phyloP scores from a whole-genome alignment of 2,329 filamentous ascomycete genomes.

The Botrytis tulipae region DNA sequence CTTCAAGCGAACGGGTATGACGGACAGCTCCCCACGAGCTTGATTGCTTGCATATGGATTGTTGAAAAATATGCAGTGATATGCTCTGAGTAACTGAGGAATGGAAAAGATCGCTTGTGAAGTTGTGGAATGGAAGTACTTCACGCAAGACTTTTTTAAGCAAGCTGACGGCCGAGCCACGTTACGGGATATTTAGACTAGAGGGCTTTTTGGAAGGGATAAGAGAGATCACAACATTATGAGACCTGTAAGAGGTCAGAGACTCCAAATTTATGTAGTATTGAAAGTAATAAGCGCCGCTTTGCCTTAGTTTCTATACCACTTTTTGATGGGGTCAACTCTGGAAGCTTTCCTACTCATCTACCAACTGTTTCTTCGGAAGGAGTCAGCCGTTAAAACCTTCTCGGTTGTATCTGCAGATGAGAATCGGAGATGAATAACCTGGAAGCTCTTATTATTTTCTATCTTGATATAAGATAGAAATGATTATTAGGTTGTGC shows the following conservation, averaged over 20 bases:
- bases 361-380: conserved; percentile 10
- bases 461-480: not conserved
- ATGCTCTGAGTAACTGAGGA: not conserved
- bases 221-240: not conserved
- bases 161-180: conserved; percentile 13
- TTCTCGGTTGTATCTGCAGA: conserved; percentile 9
- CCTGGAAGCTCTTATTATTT: not conserved
- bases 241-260: not conserved
- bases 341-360: conserved; percentile 2
- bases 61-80: conserved; percentile 20
- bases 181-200: not conserved
- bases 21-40: conserved; percentile 22
- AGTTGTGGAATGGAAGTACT: not conserved
- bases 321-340: conserved; percentile 1
- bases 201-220: not conserved
- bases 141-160: not conserved
- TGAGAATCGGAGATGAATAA: conserved; percentile 5
- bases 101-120: not conserved
- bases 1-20: conserved; percentile 20
- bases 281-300: conserved; percentile 18
- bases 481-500: not conserved
- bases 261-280: not conserved
- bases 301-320: conserved; percentile 4
- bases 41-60: conserved; percentile 16
- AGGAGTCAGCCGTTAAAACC: conserved; percentile 2